Base-by-base conservation (phyloP, 352 stramenopile species). In the Globisporangium emineosum region DNA sequence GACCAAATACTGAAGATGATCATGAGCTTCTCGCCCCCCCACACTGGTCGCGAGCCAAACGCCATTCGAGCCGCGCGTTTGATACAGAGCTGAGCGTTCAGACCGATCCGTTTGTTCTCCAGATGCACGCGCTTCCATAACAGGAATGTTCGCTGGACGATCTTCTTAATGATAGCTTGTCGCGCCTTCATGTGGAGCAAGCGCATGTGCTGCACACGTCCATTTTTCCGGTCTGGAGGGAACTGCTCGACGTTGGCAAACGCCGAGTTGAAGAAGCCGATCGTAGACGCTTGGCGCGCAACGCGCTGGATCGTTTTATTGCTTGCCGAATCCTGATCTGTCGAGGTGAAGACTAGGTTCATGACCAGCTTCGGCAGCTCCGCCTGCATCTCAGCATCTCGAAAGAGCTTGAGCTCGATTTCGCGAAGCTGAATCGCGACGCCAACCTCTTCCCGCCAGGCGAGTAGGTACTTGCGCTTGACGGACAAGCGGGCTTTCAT, bases 61-160 rank as follows among this genome's bases (percentile, higher is more conserved):
- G 82, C 83, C 57, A 91, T 67, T 0, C 85, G 76, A 0, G 76
- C 81, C 0, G 85, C 85, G 0, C 82, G 82, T 53, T 90, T 91
- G 33, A 93, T 73, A 62, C 81, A 91, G 13, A 93, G 74, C 54
- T 91, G 77, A 10, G 85, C 82, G 32, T 91, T 86, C 3, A 91
- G 64, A 0, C 65, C 76, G 0, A 86, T 71, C 12, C 85, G 81
- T 12, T 79, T 75, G 5, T 75, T 67, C 0, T 71, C 60, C 27
- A 72, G 55, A 53, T 91, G 81, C 2, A 81, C 74, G 7, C 66
- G 65, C 55, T 91, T 88, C 85, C 82, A 93, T 8, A 76, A 47
- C 10, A 84, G 50, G 29, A 93, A 93, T 17, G 77, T 70, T 2
- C 76, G 81, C 63, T 93, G 85, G 2, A 83, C 82, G 37, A 91